Base-by-base conservation (phyloP, 1,284 basidiomycete genomes). In the Anthracocystis walkeri region DNA sequence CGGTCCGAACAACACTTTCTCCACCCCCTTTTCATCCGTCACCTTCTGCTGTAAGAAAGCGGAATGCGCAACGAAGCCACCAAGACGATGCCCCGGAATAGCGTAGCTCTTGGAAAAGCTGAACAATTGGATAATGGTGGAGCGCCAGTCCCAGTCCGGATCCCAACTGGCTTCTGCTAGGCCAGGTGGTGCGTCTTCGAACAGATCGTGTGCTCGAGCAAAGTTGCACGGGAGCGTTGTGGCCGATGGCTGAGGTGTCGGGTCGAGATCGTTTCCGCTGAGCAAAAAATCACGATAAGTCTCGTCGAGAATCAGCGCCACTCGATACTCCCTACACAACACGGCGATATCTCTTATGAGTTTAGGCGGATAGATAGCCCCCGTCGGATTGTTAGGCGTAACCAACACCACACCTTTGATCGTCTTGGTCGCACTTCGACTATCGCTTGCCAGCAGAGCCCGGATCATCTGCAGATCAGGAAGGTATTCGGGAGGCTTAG, bases 81-180 rank as follows among this genome's bases (percentile, higher is more conserved):
- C 93, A 0, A 95, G 88, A 16, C 93, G 89, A 84, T 94, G 92
- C 0, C 93, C 93, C 0, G 94, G 94, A 46, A 96, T 90, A 60
- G 90, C 90, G 85, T 93, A 94, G 20, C 91, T 90, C 86, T 94
- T 94, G 65, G 90, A 90, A 49, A 79, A 77, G 57, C 71, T 76
- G 53, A 78, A 76, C 20, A 77, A 54, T 40, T 75, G 76, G 16
- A 81, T 79, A 29, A 81, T 16, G 7, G 75, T 88, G 92, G 92
- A 93, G 45, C 86, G 84, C 80, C 86, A 86, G 58, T 86, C 79
- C 65, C 83, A 80, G 48, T 54, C 48, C 0, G 60, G 7, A 29
- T 72, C 58, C 41, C 57, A 65, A 31, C 44, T 46, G 16, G 23
- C n/a, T 14, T 62, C 54, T 27, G 38, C 57, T 5, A 67, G 21